Evolutionary conservation across 192 early-diverging fungal genomes (phyloP).

Genomic region (Gamsiella multidivaricata): DNA sequence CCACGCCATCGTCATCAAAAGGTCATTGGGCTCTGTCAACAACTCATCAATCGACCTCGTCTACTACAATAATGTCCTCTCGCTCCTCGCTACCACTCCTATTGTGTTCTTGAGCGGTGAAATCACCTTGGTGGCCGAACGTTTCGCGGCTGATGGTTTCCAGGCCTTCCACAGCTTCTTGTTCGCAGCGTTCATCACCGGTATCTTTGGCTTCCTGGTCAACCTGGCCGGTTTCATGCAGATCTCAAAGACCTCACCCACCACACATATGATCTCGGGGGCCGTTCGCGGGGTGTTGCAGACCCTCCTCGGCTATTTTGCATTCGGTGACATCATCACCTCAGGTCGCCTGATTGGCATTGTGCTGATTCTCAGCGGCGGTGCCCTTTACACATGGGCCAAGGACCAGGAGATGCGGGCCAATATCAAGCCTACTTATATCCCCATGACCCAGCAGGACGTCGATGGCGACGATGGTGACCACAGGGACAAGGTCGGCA

Average conservation of each 20-base stretch:
- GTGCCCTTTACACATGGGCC: constrained; percentile 50
- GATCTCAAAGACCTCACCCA: constrained; percentile 70
- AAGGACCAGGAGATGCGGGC: constrained; percentile 49
- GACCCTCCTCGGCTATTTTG: constrained; percentile 49
- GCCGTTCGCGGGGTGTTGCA: constrained; percentile 71
- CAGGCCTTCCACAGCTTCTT: constrained; percentile 30
- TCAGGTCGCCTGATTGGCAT: constrained; percentile 50
- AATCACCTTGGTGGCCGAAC: constrained; percentile 12
- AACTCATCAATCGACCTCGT: constrained; percentile 66
- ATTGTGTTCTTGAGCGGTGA: constrained; percentile 63
- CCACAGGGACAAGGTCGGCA: constrained; percentile 17
- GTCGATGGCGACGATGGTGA: constrained; percentile 19
- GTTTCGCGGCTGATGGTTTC: constrained; percentile 4
- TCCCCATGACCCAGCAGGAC: constrained; percentile 50
- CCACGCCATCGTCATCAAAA: constrained; percentile 73
- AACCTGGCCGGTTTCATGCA: constrained; percentile 73
- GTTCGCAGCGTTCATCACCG: constrained; percentile 53
- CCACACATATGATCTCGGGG: constrained; percentile 68
- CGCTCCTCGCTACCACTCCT: constrained; percentile 54
- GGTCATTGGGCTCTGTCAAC: constrained; percentile 55
- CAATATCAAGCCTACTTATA: constrained; percentile 26
- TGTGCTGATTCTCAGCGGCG: constrained; percentile 47
- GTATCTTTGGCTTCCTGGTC: constrained; percentile 69
- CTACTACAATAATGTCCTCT: constrained; percentile 71
- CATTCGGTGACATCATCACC: constrained; percentile 52